Base-by-base conservation (phyloP, 306 rosid genomes). In the Dalbergia cochinchinensis region DNA sequence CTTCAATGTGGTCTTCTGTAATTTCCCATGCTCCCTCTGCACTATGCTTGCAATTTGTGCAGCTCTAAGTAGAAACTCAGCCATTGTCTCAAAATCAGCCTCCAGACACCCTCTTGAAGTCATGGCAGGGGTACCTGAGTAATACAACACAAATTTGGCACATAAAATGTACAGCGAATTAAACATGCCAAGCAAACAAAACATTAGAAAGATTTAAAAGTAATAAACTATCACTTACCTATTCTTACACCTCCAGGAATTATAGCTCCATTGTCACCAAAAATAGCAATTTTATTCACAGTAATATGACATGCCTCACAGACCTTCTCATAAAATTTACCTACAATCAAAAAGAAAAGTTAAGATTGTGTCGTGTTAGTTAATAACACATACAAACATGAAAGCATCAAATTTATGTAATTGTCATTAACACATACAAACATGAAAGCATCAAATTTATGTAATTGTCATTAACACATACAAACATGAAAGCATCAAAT, bases 61-160 rank as follows among this genome's bases (percentile, higher is more conserved):
- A 44, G 98, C 94, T 83, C 87, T 85, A 15, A 68, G 71, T 47
- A 95, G 98, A 83, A 87, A 91, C 33, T 92, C 97, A 13, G 94
- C 95, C 81, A 95, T 90, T 19, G 91, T 86, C 84, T 92, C 99
- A 80, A 92, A 95, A 84, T 95, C 99, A 16, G 88, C 61, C 91
- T 95, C 99, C 81, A 94, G 68, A 70, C 99, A 94, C 16, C 99
- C 99, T 84, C 99, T 92, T 70, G 97, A 85, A 35, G 97, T 95
- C 97, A 95, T 95, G 58, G 99, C 99, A 62, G 99, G 97, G 58
- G 99, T 91, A 85, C 99, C 99, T 94, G 65, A 73, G 16, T 55
- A 71, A 69, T 77, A 68, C 61, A 83, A 18, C 71, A 85, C 14
- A 41, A 69, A 78, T 9, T 19, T 3, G 45, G 18, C 76, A 13